Conservation (phyloP, 495 filamentous ascomycete species). For the Glutinoglossum americanum region DNA sequence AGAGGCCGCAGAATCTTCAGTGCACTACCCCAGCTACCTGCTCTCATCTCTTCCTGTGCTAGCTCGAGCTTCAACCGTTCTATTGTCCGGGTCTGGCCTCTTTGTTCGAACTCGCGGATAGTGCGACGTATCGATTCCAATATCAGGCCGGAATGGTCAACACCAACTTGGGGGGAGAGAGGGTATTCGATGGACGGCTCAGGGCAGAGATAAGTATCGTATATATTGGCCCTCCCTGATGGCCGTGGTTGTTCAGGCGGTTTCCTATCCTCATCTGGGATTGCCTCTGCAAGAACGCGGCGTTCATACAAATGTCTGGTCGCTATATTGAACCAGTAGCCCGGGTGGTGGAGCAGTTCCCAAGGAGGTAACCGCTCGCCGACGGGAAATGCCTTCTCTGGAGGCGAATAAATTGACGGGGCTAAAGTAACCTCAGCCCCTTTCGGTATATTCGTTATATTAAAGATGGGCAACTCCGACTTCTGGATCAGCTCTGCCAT, state of each 20-base stretch:
- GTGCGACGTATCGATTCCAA: constrained; percentile 36
- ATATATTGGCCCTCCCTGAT: constrained; percentile 43
- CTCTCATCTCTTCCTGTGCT: constrained; percentile 41
- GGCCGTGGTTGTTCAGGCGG: constrained; percentile 45
- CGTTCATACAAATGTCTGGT: constrained; percentile 42
- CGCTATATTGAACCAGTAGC: constrained; percentile 64
- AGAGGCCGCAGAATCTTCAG: constrained; percentile 43
- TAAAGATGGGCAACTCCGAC: constrained; percentile 25
- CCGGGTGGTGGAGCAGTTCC: constrained; percentile 66
- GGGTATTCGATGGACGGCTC: constrained; percentile 52
- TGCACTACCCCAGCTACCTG: constrained; percentile 41
- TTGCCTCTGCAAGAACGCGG: constrained; percentile 36
- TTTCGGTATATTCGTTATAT: constrained; percentile 10
- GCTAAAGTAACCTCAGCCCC: constrained; percentile 3
- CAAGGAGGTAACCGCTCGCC: constrained; percentile 48
- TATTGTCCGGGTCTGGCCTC: constrained; percentile 38
- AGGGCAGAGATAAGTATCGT: constrained; percentile 73
- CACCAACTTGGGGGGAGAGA: constrained; percentile 25
- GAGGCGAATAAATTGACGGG: constrained; percentile 27
- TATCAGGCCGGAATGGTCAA: constrained; percentile 44
- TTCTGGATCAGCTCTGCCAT: constrained; percentile 65
- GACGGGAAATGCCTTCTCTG: constrained; percentile 45
- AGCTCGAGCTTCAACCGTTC: constrained; percentile 48
- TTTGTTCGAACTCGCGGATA: constrained; percentile 38
- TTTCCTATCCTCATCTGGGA: constrained; percentile 52